phyloP scores from a whole-genome alignment of 1,284 basidiomycete genomes.

The Cryptococcus hybrid region DNA sequence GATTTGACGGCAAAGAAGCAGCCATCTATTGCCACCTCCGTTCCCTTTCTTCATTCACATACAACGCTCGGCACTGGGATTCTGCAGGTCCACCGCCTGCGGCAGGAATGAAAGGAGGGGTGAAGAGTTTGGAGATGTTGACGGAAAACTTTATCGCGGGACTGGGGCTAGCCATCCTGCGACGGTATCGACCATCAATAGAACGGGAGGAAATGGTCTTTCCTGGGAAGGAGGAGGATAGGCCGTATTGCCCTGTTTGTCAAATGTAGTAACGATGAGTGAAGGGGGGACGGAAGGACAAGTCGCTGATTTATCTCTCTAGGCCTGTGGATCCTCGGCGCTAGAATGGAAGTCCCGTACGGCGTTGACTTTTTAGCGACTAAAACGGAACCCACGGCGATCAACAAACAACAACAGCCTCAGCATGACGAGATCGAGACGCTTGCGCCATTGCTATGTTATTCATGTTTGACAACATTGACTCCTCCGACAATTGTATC shows the following conservation, averaged over 20 bases:
- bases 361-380: slow-evolving; percentile 61
- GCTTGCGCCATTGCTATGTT: slow-evolving; percentile 58
- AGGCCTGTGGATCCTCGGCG: slow-evolving; percentile 69
- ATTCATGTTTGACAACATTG: slow-evolving; percentile 69
- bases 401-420: too few relatives aligned
- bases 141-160: slow-evolving; percentile 82
- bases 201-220: slow-evolving; percentile 82
- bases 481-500: slow-evolving; percentile 47
- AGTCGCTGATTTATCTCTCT: neutral
- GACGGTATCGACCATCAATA: slow-evolving; percentile 80
- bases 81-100: slow-evolving; percentile 53
- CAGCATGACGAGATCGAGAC: too few relatives aligned
- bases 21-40: slow-evolving; percentile 40
- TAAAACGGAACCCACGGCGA: slow-evolving; percentile 5
- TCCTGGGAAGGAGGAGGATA: slow-evolving; percentile 56
- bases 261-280: slow-evolving; percentile 56
- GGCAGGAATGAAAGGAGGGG: slow-evolving; percentile 51
- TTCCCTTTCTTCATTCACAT: slow-evolving; percentile 50
- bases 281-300: neutral
- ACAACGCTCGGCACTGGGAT: slow-evolving; percentile 69
- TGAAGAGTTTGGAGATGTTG: slow-evolving; percentile 59
- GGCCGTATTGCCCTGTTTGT: slow-evolving; percentile 62
- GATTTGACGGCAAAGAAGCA: slow-evolving; percentile 75
- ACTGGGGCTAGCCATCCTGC: slow-evolving; percentile 81
- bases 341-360: slow-evolving; percentile 71